A percentile compares a stretch with the other conserved stretches of the same genome.
phyloP scores from a whole-genome alignment of 805 yeast genomes.

The Hyphopichia homilentoma region DNA sequence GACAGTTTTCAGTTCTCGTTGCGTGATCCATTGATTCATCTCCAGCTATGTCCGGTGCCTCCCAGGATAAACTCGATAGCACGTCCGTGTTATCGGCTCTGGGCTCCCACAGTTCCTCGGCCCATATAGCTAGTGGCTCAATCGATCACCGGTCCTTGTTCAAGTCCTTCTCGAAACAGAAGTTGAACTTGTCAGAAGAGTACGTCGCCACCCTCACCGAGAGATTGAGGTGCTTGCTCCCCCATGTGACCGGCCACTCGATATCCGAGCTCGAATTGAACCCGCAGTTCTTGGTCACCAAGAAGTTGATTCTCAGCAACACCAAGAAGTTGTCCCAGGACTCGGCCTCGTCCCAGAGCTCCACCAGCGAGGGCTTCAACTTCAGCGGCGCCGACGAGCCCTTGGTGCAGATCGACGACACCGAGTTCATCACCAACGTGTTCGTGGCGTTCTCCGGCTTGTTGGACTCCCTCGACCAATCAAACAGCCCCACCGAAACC shows the following conservation, averaged over 20 bases:
- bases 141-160: too few species aligned
- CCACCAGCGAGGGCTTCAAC: constrained; percentile 4
- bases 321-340: constrained; percentile 18
- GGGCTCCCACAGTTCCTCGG: too few species aligned
- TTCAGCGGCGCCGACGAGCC: constrained; percentile 1
- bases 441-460: constrained; percentile 18
- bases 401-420: neutral
- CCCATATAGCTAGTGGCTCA: too few species aligned
- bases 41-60: too few species aligned
- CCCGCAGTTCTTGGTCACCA: constrained; percentile 34
- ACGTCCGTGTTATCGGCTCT: too few species aligned
- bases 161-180: too few species aligned
- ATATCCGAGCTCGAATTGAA: constrained; percentile 39
- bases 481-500: constrained; percentile 11
- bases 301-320: constrained; percentile 3
- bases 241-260: constrained; percentile 36
- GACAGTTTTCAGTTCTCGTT: too few species aligned
- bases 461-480: constrained; percentile 19
- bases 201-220: constrained; percentile 21
- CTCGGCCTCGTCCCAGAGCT: constrained; percentile 5
- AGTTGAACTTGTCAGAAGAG: constrained; percentile 6
- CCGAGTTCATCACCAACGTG: constrained; percentile 15
- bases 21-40: too few species aligned
- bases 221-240: constrained; percentile 32
- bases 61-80: too few species aligned